Evolutionary conservation across 2,329 filamentous ascomycete genomes (phyloP), one percentile per base, ranked within the genome.

Genomic region (Bertia moriformis): DNA sequence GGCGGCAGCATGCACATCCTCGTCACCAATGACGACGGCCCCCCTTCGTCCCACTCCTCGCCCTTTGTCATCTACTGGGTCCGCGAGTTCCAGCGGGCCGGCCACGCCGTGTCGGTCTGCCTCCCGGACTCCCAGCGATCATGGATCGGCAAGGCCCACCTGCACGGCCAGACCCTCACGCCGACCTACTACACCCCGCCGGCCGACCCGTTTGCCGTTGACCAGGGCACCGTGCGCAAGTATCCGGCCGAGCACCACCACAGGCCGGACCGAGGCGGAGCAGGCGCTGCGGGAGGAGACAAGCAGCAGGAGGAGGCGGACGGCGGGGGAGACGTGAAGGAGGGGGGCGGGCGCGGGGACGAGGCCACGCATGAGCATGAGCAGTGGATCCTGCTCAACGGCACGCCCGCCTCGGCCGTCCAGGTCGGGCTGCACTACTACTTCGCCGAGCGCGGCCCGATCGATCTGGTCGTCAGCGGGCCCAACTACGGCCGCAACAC

Each of bases 91-190:
- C 76, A 86, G 55, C 60, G 67, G 41, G 76, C 80, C 20, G 87
- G 87, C 4, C 89, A 95, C 60, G 69, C 65, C n/a, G 85, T 96
- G 43, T 93, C 86, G 4, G 88, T 98, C 38, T 82, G 91, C 45
- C 73, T 98, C 13, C 91, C 91, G 2, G 76, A 95, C 57, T 80
- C 79, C 4, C 91, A 98, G 62, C 78, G 89, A 45, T 94, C 87
- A 41, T 98, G 91, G 91, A 96, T 98, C 51, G 88, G 88, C 50
- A 98, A 98, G 66, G 91, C 91, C 2, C 91, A 96, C 60, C 83
- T 96, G 52, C 87, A 96, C 50, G 88, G 88, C 41, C 81, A 89
- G 56, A 83, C 83, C 7, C 73, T 93, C 44, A 85, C 80, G 55
- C 87, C 87, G 5, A 69, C 74, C 19, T 94, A 93, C 65, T 94